Base-by-base conservation (phyloP, 305 asterid genomes). In the Coffea humblotiana region DNA sequence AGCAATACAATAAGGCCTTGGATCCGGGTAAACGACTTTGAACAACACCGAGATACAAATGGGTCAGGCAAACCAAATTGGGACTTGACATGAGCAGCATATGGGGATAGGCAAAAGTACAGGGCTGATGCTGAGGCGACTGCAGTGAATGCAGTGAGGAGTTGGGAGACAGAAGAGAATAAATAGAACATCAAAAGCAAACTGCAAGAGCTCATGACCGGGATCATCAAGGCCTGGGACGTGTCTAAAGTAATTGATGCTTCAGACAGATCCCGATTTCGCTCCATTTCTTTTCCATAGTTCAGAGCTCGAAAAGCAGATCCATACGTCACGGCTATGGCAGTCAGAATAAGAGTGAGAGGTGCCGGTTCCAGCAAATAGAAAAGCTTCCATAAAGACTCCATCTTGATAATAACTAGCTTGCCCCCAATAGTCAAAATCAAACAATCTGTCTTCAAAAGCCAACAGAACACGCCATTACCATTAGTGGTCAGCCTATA, bases 211-310 rank as follows among this genome's bases (percentile, higher is more conserved):
- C 99, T 95, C 96, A 95, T 91, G 78, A 95, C 45, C 0, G 99
- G 99, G 75, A 95, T 95, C 99, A 95, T 92, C 78, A 95, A 79
- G 25, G 99, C 99, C 84, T 95, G 99, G 48, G 99, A 93, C 79
- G 92, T 88, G 85, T 93, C 99, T 80, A 93, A 88, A 77, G 98
- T 95, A 71, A 95, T 95, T 73, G 97, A 90, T 75, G 97, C 97
- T 88, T 95, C 98, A 18, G 92, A 91, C 15, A 94, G 82, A 86
- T 95, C 99, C 43, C 94, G 93, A 71, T 93, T 95, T 61, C 87
- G 81, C 86, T 95, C 99, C 98, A 95, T 95, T 86, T 93, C 99
- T 81, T 95, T 95, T 60, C 97, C 98, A 71, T 92, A 89, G 77
- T 82, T 91, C 56, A 95, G 86, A 78, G 97, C 97, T 86, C 99